phyloP scores from a whole-genome alignment of 208 protist genomes.

The Vickermania ingenoplastis region DNA sequence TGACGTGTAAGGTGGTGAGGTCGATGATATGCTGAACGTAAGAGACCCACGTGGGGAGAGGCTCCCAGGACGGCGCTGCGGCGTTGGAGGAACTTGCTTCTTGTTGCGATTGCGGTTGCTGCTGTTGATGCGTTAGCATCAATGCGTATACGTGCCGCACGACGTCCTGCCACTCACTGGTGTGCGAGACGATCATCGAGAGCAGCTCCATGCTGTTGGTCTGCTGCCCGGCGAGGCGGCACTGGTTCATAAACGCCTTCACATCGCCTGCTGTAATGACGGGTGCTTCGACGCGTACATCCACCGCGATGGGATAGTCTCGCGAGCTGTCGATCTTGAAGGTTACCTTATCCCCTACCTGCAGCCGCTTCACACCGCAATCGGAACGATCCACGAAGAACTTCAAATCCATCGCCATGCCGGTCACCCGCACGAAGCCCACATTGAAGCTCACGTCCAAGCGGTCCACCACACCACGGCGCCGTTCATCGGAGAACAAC shows the following conservation, averaged over 20 bases:
- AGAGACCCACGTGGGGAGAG: slow-evolving; percentile 21
- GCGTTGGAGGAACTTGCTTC: neutral
- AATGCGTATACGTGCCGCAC: slow-evolving; percentile 30
- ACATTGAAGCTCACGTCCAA: slow-evolving; percentile 64
- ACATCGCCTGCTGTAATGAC: slow-evolving; percentile 58
- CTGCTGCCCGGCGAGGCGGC: slow-evolving; percentile 13
- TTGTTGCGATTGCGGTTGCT: no score
- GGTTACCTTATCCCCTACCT: slow-evolving; percentile 57
- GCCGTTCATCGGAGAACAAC: slow-evolving; percentile 67
- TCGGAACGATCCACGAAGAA: slow-evolving; percentile 81
- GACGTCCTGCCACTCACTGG: slow-evolving; percentile 66
- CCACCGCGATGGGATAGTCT: slow-evolving; percentile 72
- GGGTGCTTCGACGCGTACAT: slow-evolving; percentile 61
- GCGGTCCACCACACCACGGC: slow-evolving; percentile 49
- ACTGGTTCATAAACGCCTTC: slow-evolving; percentile 54
- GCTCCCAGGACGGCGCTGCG: slow-evolving; percentile 16
- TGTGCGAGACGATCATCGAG: slow-evolving; percentile 68
- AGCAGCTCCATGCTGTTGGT: slow-evolving; percentile 56
- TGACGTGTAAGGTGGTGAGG: slow-evolving; percentile 73
- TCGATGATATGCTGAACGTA: slow-evolving; percentile 59
- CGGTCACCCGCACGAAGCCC: slow-evolving; percentile 60
- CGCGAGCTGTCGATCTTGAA: slow-evolving; percentile 65
- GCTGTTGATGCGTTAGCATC: no score
- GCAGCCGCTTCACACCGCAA: slow-evolving; percentile 61
- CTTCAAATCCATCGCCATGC: slow-evolving; percentile 44